phyloP scores from a whole-genome alignment of 2,329 filamentous ascomycete species.

The Fusarium fujikuroi region DNA sequence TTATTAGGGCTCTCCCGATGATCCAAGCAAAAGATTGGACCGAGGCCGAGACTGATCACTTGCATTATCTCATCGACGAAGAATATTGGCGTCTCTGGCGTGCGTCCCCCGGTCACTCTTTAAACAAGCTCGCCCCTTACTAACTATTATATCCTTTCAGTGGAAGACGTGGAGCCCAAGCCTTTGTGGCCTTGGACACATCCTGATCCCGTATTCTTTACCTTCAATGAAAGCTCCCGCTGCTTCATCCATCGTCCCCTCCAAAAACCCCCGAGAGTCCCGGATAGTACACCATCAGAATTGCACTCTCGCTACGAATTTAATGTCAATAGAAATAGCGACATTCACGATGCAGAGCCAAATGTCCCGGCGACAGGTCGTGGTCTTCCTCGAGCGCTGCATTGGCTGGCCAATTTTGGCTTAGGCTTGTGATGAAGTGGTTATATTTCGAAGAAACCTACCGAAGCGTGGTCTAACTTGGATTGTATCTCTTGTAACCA shows the following conservation, averaged over 20 bases:
- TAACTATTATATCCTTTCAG: rapidly evolving
- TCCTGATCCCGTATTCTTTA: neutral
- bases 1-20: neutral
- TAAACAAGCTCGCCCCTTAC: rapidly evolving
- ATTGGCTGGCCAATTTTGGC: neutral
- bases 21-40: neutral
- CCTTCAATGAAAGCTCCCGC: neutral
- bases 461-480: rapidly evolving
- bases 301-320: neutral
- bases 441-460: rapidly evolving
- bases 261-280: neutral
- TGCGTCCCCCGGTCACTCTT: neutral
- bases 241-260: neutral
- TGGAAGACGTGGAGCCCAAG: neutral
- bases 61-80: neutral
- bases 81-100: neutral
- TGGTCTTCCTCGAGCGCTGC: neutral
- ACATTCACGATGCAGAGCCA: rapidly evolving
- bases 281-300: neutral
- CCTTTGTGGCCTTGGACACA: neutral
- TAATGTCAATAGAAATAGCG: rapidly evolving
- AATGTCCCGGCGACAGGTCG: neutral
- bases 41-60: neutral
- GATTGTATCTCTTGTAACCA: rapidly evolving
- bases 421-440: neutral